Percentiles rank a stretch among this genome's conserved stretches.
phyloP scores from a whole-genome alignment of 73 alveolate species.

The Blepharisma japonicum region DNA sequence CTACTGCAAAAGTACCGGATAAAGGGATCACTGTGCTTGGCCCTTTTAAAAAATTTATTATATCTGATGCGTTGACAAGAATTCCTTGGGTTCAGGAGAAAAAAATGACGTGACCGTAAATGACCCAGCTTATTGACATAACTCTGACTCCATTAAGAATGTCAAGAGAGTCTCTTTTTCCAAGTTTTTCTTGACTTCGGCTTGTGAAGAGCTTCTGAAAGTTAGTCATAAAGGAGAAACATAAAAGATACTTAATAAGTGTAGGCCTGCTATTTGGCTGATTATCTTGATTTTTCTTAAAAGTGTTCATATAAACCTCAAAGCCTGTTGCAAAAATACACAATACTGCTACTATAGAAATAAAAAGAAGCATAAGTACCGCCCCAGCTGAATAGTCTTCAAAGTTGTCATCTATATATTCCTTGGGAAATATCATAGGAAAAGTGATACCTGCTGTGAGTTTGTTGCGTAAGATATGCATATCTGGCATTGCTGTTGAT shows the following conservation, averaged over 20 bases:
- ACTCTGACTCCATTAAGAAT: conserved; percentile 29
- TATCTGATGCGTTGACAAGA: background rate
- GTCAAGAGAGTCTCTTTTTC: background rate
- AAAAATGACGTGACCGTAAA: conserved; percentile 10
- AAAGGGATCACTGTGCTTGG: background rate
- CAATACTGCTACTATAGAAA: background rate
- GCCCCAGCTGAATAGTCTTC: background rate
- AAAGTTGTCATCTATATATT: background rate
- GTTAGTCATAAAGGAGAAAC: conserved; percentile 41
- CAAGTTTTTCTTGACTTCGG: background rate
- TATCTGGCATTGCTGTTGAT: no score
- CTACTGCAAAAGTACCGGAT: background rate
- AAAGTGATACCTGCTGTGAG: background rate
- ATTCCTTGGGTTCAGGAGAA: background rate
- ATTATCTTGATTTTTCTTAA: background rate
- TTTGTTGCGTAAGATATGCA: background rate
- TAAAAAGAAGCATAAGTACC: background rate
- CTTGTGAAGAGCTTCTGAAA: conserved; percentile 21
- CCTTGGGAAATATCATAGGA: background rate
- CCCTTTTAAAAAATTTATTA: conserved; percentile 7
- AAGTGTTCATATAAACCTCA: background rate
- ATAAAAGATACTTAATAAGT: conserved; percentile 1
- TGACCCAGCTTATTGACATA: conserved; percentile 30
- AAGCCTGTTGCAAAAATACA: background rate
- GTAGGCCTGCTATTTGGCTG: background rate